Base-by-base conservation (phyloP, 371 early-diverging fungal species). In the Nematocida minor region DNA sequence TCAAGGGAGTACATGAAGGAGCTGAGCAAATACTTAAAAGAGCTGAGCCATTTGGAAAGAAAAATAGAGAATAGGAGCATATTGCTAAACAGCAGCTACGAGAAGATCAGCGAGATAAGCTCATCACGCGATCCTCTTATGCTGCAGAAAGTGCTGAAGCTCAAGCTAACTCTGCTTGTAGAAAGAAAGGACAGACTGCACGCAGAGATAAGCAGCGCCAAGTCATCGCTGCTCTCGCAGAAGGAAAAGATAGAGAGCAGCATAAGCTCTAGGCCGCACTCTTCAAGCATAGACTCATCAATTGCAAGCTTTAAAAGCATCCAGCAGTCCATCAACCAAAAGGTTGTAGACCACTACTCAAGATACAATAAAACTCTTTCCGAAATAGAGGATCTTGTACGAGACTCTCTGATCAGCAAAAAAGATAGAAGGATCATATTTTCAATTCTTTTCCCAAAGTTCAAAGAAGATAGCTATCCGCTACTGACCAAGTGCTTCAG, bases 101-200 rank as follows among this genome's bases (percentile, higher is more conserved):
- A n/a, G n/a, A 0, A 55, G 16, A 36, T 70, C 18, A 22, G 27
- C 11, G 4, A 36, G 4, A 34, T 70, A 7, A n/a, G 63, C 6
- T 70, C 71, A 44, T 70, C 71, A 34, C 62, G 20, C 7, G 60
- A 70, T 42, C 62, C 62, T 0, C 16, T 18, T 18, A 63, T 38
- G n/a, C 71, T 70, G 9, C 25, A 47, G 38, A 60, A 70, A 32
- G 14, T 62, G 11, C 55, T 70, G 20, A 32, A 11, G 25, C 4
- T 48, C 16, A 54, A 62, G 41, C 40, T 70, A 48, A 36, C 47
- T 9, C 32, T 44, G 2, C 41, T 70, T n/a, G 20, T 64, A 32
- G 62, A 70, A 40, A 31, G 71, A 60, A 60, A 60, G 41, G 25
- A 42, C 32, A 11, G 32, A 14, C 2, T 70, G 1, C 60, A 63